A percentile compares a stretch with the other conserved stretches of the same genome.
Evolutionary conservation across 345 rosid genomes (phyloP).

Genomic region (Gynandropsis gynandra): DNA sequence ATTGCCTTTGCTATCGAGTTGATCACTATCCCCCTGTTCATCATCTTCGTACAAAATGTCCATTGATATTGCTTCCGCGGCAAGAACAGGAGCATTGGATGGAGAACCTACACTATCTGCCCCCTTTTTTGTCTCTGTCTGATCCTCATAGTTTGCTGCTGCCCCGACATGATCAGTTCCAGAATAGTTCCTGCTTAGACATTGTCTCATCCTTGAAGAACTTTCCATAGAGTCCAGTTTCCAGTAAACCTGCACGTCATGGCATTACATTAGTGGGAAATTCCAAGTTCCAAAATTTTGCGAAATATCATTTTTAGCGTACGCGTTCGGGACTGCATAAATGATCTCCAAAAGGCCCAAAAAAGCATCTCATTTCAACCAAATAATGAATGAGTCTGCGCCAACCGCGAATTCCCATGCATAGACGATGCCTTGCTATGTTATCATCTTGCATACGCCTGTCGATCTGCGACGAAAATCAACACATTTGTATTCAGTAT

Average conservation of each 20-base stretch:
- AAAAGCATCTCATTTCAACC: slow-evolving; percentile 77
- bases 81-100: slow-evolving; percentile 61
- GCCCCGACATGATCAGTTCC: slow-evolving; percentile 90
- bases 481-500: slow-evolving; percentile 12
- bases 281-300: background rate
- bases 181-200: slow-evolving; percentile 68
- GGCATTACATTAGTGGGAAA: slow-evolving; percentile 10
- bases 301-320: slow-evolving; percentile 25
- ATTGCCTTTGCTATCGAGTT: slow-evolving; percentile 39
- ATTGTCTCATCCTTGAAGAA: slow-evolving; percentile 92
- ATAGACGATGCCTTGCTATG: slow-evolving; percentile 45
- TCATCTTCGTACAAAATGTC: slow-evolving; percentile 71
- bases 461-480: slow-evolving; percentile 55
- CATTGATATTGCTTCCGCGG: slow-evolving; percentile 81
- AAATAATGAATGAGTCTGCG: slow-evolving; percentile 84
- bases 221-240: slow-evolving; percentile 93
- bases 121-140: slow-evolving; percentile 34
- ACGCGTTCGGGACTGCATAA: slow-evolving; percentile 58
- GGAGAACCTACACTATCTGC: slow-evolving; percentile 43
- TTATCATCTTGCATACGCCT: slow-evolving; percentile 80
- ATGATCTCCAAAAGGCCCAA: slow-evolving; percentile 59
- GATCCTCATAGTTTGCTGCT: slow-evolving; percentile 83
- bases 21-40: slow-evolving; percentile 61
- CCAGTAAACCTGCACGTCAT: slow-evolving; percentile 71
- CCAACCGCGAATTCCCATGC: slow-evolving; percentile 77